Evolutionary conservation across 306 rosid genomes (phyloP), one percentile per base, ranked within the genome.

Genomic region (Prunus persica): DNA sequence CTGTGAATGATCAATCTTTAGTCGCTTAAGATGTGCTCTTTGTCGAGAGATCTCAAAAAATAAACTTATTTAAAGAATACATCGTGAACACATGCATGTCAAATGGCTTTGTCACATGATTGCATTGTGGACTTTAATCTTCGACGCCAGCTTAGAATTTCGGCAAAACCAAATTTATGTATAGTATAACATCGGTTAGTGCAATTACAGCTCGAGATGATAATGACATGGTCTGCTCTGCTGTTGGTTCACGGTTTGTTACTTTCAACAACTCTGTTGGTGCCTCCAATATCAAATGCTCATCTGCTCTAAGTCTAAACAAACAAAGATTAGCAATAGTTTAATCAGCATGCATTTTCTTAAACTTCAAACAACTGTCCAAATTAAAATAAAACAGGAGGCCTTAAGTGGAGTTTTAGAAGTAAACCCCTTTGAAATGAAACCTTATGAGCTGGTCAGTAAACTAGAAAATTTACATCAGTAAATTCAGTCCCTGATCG

Each of bases 181-280:
- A 24, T 22, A 14, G 5, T 13, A 13, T 43, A 4, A 64, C 18
- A 34, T 34, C 5, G 7, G 65, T 72, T 22, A 73, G 76, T 60
- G 67, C 76, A 73, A 73, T 58, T 58, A 55, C 76, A 72, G 76
- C 65, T 72, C 51, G 32, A 34, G 6, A 30, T 32, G 64, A 71
- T n/a, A 71, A 71, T 32, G 75, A 52, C 64, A 19, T 52, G 50
- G 13, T 54, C 45, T 68, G 58, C 45, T 47, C 43, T 47, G 43
- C 73, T 69, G 58, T 69, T 49, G 41, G 58, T 69, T 69, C 76
- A 72, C 66, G 66, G 76, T 11, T 41, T 13, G 24, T 56, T 14
- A 32, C 30, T 32, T 13, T 11, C 32, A 34, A 63, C 45, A 34
- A 63, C 45, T 15, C 12, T 16, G 1, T 13, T 60, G 25, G 20